Conservation (phyloP, 495 filamentous ascomycete genomes). For the Daldinia vernicosa region DNA sequence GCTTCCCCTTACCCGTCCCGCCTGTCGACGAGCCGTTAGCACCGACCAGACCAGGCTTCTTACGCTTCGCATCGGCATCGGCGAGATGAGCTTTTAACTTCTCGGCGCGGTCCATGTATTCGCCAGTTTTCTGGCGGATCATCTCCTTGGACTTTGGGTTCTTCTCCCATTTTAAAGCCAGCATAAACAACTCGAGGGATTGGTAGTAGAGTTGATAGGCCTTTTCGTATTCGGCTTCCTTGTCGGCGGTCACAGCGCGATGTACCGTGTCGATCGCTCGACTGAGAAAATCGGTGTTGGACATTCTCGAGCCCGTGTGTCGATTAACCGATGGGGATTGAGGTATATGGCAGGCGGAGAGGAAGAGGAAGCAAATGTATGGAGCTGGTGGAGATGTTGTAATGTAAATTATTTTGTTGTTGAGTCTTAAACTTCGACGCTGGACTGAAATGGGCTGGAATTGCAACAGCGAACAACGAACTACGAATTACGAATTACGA, state of each 20-base stretch:
- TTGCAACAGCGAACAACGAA: constrained; percentile 14
- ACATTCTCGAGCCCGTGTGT: constrained; percentile 67
- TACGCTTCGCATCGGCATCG: constrained; percentile 75
- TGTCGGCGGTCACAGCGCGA: constrained; percentile 96
- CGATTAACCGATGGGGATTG: constrained; percentile 7
- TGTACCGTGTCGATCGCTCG: constrained; percentile 95
- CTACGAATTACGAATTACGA: constrained; percentile 8
- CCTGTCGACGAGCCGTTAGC: constrained; percentile 83
- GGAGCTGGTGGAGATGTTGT: constrained; percentile 4
- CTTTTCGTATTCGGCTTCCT: constrained; percentile 93
- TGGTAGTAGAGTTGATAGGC: constrained; percentile 95
- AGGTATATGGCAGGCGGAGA: neutral
- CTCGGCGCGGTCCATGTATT: constrained; percentile 98
- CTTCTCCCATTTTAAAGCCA: constrained; percentile 98
- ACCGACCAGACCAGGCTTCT: constrained; percentile 80
- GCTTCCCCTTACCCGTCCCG: constrained; percentile 66
- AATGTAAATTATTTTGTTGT: constrained; percentile 13
- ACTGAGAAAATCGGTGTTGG: constrained; percentile 95
- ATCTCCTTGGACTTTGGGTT: constrained; percentile 95
- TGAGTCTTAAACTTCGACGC: constrained; percentile 19
- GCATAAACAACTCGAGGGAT: constrained; percentile 93
- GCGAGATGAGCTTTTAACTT: constrained; percentile 92
- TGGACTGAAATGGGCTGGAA: constrained; percentile 35
- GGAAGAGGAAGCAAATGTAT: neutral
- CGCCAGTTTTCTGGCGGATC: constrained; percentile 88